Evolutionary conservation across 2,329 filamentous ascomycete species (phyloP), one percentile per base, ranked within the genome.

Genomic region (Juglanconis sp.): DNA sequence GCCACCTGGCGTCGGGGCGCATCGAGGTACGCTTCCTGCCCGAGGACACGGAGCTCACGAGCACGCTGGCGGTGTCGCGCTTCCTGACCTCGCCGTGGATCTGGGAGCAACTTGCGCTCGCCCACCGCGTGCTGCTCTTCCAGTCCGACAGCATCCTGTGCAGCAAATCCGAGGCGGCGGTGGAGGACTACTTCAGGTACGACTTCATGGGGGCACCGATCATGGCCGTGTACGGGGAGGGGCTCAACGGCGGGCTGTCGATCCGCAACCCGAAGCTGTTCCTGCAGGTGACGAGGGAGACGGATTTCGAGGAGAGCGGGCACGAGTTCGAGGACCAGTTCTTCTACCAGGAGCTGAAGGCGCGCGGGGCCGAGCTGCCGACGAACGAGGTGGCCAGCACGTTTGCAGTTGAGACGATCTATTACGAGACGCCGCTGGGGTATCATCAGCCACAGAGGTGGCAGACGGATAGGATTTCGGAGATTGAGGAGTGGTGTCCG

Each of bases 81-180:
- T 73, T 73, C 62, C 65, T 73, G 30, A 62, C 71, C n/a, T 60
- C 64, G 30, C 64, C 68, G 1, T 74, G 70, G 68, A 52, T 74
- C 24, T 74, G 71, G 71, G 65, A 71, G 50, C 68, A 72, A 49
- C 65, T 74, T 30, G 56, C 60, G 15, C 65, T 65, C 3, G 71
- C 70, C 38, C 32, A 53, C 17, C 68, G 70, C 57, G 61, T 74
- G 15, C 69, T 76, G 15, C 59, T 75, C 8, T 77, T 76, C 69
- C 74, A 76, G 67, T 68, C 70, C 32, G 74, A 76, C 62, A 72
- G 68, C 62, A 68, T 74, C 53, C 57, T 74, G 9, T 74, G 71
- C 66, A 63, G 65, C 38, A 68, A 66, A 15, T 61, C 71, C 7
- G 32, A 63, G 30, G 57, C 56, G 6, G 63, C 59, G 46, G 68